Percentiles rank a stretch among this genome's conserved stretches.
Conservation (phyloP, 108 stramenopile genomes). For the Pseudonitzschia delicatissima region DNA sequence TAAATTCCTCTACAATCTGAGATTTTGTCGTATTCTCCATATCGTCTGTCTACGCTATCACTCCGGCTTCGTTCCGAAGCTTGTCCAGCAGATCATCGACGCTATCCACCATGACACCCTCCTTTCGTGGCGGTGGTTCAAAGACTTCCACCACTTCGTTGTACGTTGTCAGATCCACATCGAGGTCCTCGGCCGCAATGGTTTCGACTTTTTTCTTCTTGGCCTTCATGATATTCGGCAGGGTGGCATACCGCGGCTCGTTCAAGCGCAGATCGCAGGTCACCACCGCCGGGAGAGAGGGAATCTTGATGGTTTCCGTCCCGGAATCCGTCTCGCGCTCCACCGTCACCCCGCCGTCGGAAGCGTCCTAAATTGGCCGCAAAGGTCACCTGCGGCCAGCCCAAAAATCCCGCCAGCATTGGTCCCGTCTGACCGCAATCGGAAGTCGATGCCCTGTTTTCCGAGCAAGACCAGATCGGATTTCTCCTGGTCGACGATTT, state of each 20-base stretch:
- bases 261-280: slow-evolving; percentile 98
- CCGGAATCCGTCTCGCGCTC: slow-evolving; percentile 98
- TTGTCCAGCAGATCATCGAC: slow-evolving; percentile 94
- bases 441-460: slow-evolving; percentile 98
- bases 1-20: no score
- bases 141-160: slow-evolving; percentile 88
- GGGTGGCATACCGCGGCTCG: slow-evolving; percentile 97
- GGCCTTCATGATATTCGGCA: slow-evolving; percentile 99
- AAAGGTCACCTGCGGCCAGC: slow-evolving; percentile 97
- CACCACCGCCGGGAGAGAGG: slow-evolving; percentile 87
- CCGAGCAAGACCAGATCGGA: slow-evolving; percentile 92
- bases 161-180: slow-evolving; percentile 79
- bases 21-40: no score
- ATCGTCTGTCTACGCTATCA: slow-evolving; percentile 20
- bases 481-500: slow-evolving; percentile 85
- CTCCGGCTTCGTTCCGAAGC: slow-evolving; percentile 66
- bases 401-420: slow-evolving; percentile 94
- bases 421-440: slow-evolving; percentile 89
- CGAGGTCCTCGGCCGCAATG: slow-evolving; percentile 78
- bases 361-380: slow-evolving; percentile 87
- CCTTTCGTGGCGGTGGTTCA: slow-evolving; percentile 92
- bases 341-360: slow-evolving; percentile 61
- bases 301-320: slow-evolving; percentile 74
- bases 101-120: slow-evolving; percentile 89
- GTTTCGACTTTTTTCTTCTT: slow-evolving; percentile 98